Evolutionary conservation across 1,139 yeast genomes (phyloP), one percentile per base, ranked within the genome.

Genomic region (Blastobotrys persicus): DNA sequence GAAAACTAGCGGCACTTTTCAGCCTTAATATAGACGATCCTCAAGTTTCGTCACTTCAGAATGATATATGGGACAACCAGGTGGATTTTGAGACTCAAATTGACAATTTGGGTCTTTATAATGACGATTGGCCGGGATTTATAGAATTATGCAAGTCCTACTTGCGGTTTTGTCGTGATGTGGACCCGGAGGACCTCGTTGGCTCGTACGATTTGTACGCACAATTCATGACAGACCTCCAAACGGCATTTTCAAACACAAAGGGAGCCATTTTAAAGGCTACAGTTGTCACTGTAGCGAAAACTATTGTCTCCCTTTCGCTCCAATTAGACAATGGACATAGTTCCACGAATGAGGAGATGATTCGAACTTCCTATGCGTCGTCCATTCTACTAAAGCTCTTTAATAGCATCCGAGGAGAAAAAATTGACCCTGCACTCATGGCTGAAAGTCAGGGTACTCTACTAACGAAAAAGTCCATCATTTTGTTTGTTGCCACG

Each of bases 401-500:
- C 34, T 81, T 85, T 67, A 85, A 85, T 61, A 76, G 80, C 47
- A 76, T 83, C 17, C 68, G 91, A 51, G 78, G 80, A 9, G 87
- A 82, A 57, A 67, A 74, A 48, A 73, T 75, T 26, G 81, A 77
- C 47, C 69, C 75, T 3, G 26, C 17, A 18, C 18, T 37, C 26
- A 7, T 37, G 41, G 41, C 41, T 7, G 12, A 37, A 18, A 46
- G 45, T n/a, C n/a, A 32, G 32, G 57, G 60, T 38, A 43, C 60
- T 59, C 51, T 66, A 57, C 56, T 65, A 62, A 50, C 64, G 42
- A 83, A 83, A 56, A 77, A 77, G 46, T 67, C 75, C 12, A 71
- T 83, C 23, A 71, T 85, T 32, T 61, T 85, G 35, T 77, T 73
- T 55, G 71, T 84, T 11, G 83, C 87, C 2, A 75, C 75, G 20